Base-by-base conservation (phyloP, 2,329 filamentous ascomycete genomes). In the Phyllachora maydis region DNA sequence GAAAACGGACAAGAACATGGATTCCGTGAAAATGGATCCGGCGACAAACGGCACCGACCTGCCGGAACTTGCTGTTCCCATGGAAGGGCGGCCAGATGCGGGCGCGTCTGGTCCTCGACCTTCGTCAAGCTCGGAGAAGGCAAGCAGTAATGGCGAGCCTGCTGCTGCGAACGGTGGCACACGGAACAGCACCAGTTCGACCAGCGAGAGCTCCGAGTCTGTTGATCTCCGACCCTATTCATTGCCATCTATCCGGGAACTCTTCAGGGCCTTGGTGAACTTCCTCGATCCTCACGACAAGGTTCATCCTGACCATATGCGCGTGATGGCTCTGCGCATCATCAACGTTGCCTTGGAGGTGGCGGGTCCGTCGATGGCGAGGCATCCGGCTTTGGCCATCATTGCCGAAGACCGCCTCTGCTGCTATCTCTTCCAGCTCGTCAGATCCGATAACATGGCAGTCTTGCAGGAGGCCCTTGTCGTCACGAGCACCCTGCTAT, bases 301-400 rank as follows among this genome's bases (percentile, higher is more conserved):
- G 24, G 78, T 85, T 36, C 79, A 93, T 45, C 90, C 82, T 3
- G 88, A 98, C 41, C 74, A 79, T 1, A 88, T 95, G 74, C 69
- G 85, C 35, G 81, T 98, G 19, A 98, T 98, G 83, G 88, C 88
- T 11, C 53, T 98, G 33, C 70, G 88, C 20, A 95, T 98, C 32
- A 88, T 98, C 26, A 88, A 98, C 44, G 88, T 98, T 21, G 88
- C 88, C 2, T 63, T 98, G 12, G 88, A 98, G 48, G 85, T 98
- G 28, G 82, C 88, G 2, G 88, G 88, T 0, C 85, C 88, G 4
- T 91, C 83, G 6, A 93, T 98, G 41, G 79, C 83, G 23, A 76
- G 77, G 32, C 88, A 98, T 43, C 83, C 85, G 5, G 79, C 76
- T 28, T 54, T 98, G 24, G 83, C 85, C 8, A 68, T 65, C 4